These are phyloP conservation scores for Cryptococcus neoformans DNA, from an alignment of 1,284 basidiomycete genomes.

Conservation along the genomic window DNA sequence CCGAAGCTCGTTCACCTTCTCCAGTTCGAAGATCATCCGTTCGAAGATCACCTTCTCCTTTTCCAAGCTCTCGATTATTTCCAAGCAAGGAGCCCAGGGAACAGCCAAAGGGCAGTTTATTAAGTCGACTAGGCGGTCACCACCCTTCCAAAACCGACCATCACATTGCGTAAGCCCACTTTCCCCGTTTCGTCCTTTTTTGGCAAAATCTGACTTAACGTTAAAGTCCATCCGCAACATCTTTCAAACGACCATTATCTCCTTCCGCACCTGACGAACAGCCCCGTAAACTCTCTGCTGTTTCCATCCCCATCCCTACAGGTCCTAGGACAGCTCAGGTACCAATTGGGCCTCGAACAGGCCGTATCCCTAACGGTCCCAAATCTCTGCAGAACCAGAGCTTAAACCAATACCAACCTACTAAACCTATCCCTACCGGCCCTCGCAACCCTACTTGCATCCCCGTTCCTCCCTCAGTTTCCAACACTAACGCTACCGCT, in stretches of 20 bases:
- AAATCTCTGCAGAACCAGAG: not conserved
- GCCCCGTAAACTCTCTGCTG: constrained; percentile 9
- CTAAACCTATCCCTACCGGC: constrained; percentile 7
- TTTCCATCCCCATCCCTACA: constrained; percentile 18
- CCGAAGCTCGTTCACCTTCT: not conserved
- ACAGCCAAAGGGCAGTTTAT: not conserved
- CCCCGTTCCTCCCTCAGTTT: constrained; percentile 10
- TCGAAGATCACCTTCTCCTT: not conserved
- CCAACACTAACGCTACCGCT: constrained; percentile 1
- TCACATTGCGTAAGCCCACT: too few relatives aligned
- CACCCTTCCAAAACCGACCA: too few relatives aligned
- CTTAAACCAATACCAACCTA: not conserved
- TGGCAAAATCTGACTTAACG: too few relatives aligned
- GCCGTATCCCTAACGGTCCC: constrained; percentile 17
- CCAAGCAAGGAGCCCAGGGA: not conserved
- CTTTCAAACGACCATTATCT: constrained; percentile 8
- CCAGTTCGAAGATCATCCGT: not conserved
- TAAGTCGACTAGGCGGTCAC: too few relatives aligned
- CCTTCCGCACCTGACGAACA: constrained; percentile 1
- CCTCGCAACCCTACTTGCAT: not conserved
- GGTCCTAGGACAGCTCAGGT: constrained; percentile 9
- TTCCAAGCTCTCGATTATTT: not conserved
- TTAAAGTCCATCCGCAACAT: too few relatives aligned
- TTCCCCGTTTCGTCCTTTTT: too few relatives aligned
- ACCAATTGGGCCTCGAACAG: not conserved